phyloP scores from a whole-genome alignment of 208 protist species.

The Tritrichomonas musculus region DNA sequence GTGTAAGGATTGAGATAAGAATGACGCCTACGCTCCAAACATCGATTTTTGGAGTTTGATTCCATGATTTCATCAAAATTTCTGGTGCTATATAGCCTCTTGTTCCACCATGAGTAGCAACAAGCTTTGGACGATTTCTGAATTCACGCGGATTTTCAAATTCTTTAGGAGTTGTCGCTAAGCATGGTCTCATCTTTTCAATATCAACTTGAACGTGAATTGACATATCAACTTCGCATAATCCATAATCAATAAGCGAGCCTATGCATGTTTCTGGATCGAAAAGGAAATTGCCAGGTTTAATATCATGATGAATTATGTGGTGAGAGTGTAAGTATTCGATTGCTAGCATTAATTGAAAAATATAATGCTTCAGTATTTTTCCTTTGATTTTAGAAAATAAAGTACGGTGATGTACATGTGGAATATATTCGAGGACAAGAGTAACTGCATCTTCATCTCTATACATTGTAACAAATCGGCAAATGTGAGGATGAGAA shows the following conservation, averaged over 20 bases:
- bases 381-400: too few relatives aligned
- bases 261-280: background rate
- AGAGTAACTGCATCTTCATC: background rate
- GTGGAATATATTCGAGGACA: background rate
- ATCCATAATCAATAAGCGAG: background rate
- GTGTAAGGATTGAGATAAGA: constrained; percentile 16
- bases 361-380: background rate
- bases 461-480: background rate
- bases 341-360: background rate
- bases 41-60: constrained; percentile 35
- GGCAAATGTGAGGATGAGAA: background rate
- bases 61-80: background rate
- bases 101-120: background rate
- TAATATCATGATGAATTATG: constrained; percentile 98
- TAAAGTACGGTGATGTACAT: background rate
- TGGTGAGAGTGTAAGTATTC: constrained; percentile 49
- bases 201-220: background rate
- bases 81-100: constrained; percentile 37
- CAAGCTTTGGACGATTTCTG: background rate
- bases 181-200: too few relatives aligned
- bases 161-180: background rate
- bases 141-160: background rate
- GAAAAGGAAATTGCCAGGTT: constrained; percentile 86
- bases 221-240: background rate
- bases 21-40: constrained; percentile 39